Percentiles rank a stretch among this genome's conserved stretches.
These are phyloP conservation scores for Lichina pygmaea DNA, from an alignment of 495 filamentous ascomycete species.

Conservation along the genomic window DNA sequence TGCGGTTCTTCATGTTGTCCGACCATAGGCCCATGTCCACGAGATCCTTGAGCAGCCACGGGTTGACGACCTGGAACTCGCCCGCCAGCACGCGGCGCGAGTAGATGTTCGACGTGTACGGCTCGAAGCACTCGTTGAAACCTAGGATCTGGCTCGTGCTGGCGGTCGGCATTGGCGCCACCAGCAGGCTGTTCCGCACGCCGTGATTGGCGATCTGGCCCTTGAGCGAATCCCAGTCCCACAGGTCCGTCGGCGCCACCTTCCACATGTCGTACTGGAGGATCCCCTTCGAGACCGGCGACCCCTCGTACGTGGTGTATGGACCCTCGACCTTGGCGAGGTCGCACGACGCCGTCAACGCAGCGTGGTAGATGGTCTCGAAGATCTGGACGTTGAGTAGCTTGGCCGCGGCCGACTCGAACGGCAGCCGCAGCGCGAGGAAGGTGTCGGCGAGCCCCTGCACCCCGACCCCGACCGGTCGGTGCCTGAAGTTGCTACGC, in stretches of 20 bases:
- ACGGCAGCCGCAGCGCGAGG: slow-evolving; percentile 85
- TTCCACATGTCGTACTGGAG: slow-evolving; percentile 99
- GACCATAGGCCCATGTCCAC: slow-evolving; percentile 97
- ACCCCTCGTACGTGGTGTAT: slow-evolving; percentile 79
- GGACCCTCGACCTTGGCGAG: slow-evolving; percentile 57
- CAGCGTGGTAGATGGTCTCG: slow-evolving; percentile 96
- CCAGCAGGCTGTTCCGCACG: slow-evolving; percentile 77
- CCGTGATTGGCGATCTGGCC: slow-evolving; percentile 72
- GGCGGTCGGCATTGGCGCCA: slow-evolving; percentile 95
- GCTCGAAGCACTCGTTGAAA: slow-evolving; percentile 98
- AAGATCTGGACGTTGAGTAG: slow-evolving; percentile 96
- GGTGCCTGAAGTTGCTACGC: slow-evolving; percentile 83
- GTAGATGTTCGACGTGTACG: slow-evolving; percentile 98
- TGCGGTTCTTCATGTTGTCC: slow-evolving; percentile 99
- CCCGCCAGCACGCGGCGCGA: slow-evolving; percentile 91
- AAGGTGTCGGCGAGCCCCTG: slow-evolving; percentile 98
- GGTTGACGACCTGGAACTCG: slow-evolving; percentile 98
- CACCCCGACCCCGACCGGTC: slow-evolving; percentile 86
- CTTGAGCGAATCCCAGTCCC: slow-evolving; percentile 87
- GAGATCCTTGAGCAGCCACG: slow-evolving; percentile 92
- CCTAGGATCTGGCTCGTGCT: slow-evolving; percentile 90
- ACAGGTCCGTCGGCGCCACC: slow-evolving; percentile 71
- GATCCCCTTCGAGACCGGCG: slow-evolving; percentile 80
- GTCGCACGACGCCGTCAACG: slow-evolving; percentile 66
- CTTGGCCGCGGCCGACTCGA: slow-evolving; percentile 81